Base-by-base conservation (phyloP, 192 early-diverging fungal genomes). In the Pilaira anomala region DNA sequence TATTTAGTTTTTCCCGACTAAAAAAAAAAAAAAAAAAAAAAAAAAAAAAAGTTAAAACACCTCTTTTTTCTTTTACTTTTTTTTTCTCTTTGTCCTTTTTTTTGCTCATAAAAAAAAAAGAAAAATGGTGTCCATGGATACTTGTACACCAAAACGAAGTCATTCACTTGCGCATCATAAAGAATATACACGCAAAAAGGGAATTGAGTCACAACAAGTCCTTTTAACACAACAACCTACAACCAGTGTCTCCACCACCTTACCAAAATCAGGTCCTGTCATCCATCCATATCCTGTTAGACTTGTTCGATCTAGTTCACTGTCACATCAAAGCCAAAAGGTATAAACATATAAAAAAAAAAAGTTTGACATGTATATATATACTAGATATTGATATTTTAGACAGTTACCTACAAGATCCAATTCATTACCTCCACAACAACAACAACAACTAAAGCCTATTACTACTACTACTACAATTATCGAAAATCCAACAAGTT, bases 141-240 rank as follows among this genome's bases (percentile, higher is more conserved):
- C 45, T 28, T 24, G 11, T 9, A 1, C 14, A 11, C 60, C 60
- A 48, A 62, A 62, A 22, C 44, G 60, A 29, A 62, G 60, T 30
- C 60, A 62, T 46, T 62, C 60, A 9, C 28, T 62, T 9, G 58
- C 26, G 28, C 42, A 60, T 45, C 58, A 45, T 46, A 42, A 45
- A 60, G 16, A 21, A 3, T 19, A 45, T 26, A 25, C 41, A 11
- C 40, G 41, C 11, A 30, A 28, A 9, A 55, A 16, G 4, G n/a
- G 12, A 29, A 16, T 19, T 33, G 45, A 46, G 45, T 16, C 14
- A 19, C 45, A 46, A 46, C 45, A 46, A 19, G 16, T 18, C 14
- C 3, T 19, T 36, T 29, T 29, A 55, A 55, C 25, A 29, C 9
- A 18, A 13, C 40, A 36, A 58, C 56, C 56, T 1, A 58, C 19